phyloP scores from a whole-genome alignment of 441 rosid genomes.

The Mallotus repandus region DNA sequence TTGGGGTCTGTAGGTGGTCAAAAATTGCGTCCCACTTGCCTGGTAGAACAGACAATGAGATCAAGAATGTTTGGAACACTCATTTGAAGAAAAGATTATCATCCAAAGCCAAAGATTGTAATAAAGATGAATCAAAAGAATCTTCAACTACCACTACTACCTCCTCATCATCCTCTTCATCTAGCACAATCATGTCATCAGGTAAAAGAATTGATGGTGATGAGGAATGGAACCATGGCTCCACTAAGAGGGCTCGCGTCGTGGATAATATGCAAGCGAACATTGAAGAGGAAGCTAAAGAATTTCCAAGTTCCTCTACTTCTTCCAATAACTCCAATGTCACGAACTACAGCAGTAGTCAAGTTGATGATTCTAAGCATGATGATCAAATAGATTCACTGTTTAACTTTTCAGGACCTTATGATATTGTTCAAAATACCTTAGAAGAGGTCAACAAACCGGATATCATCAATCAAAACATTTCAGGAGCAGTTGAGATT shows the following conservation, averaged over 20 bases:
- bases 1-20: slow-evolving; percentile 63
- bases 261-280: not conserved
- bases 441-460: slow-evolving; percentile 74
- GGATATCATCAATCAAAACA: slow-evolving; percentile 10
- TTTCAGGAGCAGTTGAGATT: slow-evolving; percentile 32
- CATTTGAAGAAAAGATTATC: slow-evolving; percentile 68
- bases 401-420: slow-evolving; percentile 26
- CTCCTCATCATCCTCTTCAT: slow-evolving; percentile 48
- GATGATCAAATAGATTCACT: slow-evolving; percentile 28
- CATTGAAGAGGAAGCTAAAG: slow-evolving; percentile 19
- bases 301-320: slow-evolving; percentile 34
- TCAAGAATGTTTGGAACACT: slow-evolving; percentile 89
- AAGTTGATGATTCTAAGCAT: slow-evolving; percentile 24
- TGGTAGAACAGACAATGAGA: slow-evolving; percentile 87
- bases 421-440: slow-evolving; percentile 14
- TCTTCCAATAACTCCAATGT: slow-evolving; percentile 39
- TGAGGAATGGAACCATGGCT: slow-evolving; percentile 9
- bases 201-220: not conserved
- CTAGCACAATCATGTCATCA: slow-evolving; percentile 24
- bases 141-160: slow-evolving; percentile 30
- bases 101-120: not conserved
- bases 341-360: slow-evolving; percentile 18
- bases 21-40: slow-evolving; percentile 74
- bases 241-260: slow-evolving; percentile 27
- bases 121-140: slow-evolving; percentile 31